phyloP scores from a whole-genome alignment of 441 rosid genomes.

The Erysimum pusillum region DNA sequence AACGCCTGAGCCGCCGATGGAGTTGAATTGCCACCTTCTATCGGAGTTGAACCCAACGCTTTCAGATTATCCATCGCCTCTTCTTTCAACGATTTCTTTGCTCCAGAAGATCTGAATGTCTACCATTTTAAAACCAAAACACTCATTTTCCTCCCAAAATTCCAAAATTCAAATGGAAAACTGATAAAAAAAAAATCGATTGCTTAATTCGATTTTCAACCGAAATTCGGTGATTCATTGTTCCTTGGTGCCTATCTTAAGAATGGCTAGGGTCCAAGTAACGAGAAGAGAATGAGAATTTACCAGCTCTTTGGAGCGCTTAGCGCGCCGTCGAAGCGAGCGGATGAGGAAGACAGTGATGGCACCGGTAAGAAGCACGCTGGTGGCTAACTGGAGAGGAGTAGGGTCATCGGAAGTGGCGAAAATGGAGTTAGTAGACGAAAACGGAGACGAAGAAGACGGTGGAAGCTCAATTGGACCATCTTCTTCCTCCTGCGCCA shows the following conservation, averaged over 20 bases:
- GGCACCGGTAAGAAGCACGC: slow-evolving; percentile 88
- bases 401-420: slow-evolving; percentile 79
- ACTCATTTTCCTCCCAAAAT: not conserved
- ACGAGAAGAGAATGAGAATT: not conserved
- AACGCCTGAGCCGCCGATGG: slow-evolving; percentile 81
- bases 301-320: slow-evolving; percentile 77
- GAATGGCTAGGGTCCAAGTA: not conserved
- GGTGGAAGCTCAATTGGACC: slow-evolving; percentile 80
- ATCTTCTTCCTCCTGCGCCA: slow-evolving; percentile 48
- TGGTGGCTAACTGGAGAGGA: slow-evolving; percentile 74
- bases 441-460: slow-evolving; percentile 38
- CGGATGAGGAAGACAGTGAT: slow-evolving; percentile 87
- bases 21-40: slow-evolving; percentile 58
- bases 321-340: slow-evolving; percentile 79
- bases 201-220: not conserved
- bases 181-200: not conserved
- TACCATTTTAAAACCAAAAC: slow-evolving; percentile 32
- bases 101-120: slow-evolving; percentile 74
- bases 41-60: slow-evolving; percentile 59
- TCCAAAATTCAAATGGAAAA: not conserved
- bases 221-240: not conserved
- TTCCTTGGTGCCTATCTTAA: not conserved
- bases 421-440: slow-evolving; percentile 62
- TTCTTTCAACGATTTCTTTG: slow-evolving; percentile 69
- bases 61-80: slow-evolving; percentile 79